Evolutionary conservation across 2,329 filamentous ascomycete species (phyloP).

Genomic region (Didymella pomorum): DNA sequence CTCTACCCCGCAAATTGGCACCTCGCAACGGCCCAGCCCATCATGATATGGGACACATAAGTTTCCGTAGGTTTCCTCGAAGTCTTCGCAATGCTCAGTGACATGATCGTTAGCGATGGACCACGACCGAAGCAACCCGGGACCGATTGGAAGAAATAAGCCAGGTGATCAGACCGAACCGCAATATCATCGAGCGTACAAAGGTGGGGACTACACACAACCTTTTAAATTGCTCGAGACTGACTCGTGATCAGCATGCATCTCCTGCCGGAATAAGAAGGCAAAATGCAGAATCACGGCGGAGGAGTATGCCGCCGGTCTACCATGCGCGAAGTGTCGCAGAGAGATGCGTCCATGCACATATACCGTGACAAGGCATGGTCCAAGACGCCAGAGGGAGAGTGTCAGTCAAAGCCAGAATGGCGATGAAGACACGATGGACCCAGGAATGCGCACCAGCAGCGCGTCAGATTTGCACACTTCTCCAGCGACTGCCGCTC

Average conservation of each 20-base stretch:
- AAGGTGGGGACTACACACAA: background rate
- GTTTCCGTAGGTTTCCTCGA: background rate
- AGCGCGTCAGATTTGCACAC: background rate
- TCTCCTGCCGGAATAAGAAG: background rate
- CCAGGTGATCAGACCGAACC: background rate
- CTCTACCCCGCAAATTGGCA: background rate
- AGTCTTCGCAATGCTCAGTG: background rate
- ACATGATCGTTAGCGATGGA: background rate
- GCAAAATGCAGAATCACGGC: background rate
- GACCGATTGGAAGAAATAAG: background rate
- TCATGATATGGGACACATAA: background rate
- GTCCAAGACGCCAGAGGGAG: slow-evolving; percentile 6
- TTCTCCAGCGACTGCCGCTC: background rate
- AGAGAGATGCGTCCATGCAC: slow-evolving; percentile 8
- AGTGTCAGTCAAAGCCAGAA: background rate
- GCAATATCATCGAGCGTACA: background rate
- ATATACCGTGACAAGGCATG: slow-evolving; percentile 2
- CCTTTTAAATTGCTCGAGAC: background rate
- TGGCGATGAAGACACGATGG: background rate
- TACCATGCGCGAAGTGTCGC: slow-evolving; percentile 8
- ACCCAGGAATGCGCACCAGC: background rate
- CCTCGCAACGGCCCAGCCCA: background rate
- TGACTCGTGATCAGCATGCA: background rate
- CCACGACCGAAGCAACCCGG: background rate
- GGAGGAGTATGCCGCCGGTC: background rate